Base-by-base conservation (phyloP, 148 eudicot species). In the Pharnaceum exiguum region DNA sequence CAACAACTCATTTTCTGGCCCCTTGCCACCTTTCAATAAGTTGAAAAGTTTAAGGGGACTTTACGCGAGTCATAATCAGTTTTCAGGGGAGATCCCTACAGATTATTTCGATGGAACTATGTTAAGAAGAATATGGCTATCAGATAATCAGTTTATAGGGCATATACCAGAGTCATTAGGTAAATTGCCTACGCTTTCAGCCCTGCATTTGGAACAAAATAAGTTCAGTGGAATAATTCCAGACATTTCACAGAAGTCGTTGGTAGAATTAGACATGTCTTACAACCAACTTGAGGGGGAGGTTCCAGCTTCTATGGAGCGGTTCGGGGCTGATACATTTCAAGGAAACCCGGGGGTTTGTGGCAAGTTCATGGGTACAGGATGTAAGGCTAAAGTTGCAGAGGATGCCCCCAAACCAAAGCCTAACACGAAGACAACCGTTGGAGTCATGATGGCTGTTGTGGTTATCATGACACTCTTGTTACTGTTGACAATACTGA, bases 221-320 rank as follows among this genome's bases (percentile, higher is more conserved):
- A 49, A 55, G 55, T 83, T 83, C 62, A 70, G 75, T 12, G 89
- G 89, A 5, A 42, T 66, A 6, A 50, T 80, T 51, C 89, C 83
- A 0, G 51, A 66, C 0, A 32, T 83, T 4, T 42, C 65, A 0
- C 83, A 80, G 30, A 10, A 30, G 21, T 15, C 76, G 0, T 19
- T 83, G 15, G 51, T 44, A 1, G 60, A 45, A 25, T 16, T 77
- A 8, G 57, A 80, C 30, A 2, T 83, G 31, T 75, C 89, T 0
- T 17, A 68, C 24, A 83, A 83, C 48, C 60, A 72, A 15, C 43
- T 84, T 17, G 71, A 67, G 57, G 93, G 93, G 0, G 64, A 69
- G 55, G 50, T 85, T 33, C 93, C 93, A 0, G 62, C 12, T 1
- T 46, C 44, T 46, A 67, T 86, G 80, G 40, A 35, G n/a, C 77